Base-by-base conservation (phyloP, 2,329 filamentous ascomycete species). In the Cladosporium sp. region DNA sequence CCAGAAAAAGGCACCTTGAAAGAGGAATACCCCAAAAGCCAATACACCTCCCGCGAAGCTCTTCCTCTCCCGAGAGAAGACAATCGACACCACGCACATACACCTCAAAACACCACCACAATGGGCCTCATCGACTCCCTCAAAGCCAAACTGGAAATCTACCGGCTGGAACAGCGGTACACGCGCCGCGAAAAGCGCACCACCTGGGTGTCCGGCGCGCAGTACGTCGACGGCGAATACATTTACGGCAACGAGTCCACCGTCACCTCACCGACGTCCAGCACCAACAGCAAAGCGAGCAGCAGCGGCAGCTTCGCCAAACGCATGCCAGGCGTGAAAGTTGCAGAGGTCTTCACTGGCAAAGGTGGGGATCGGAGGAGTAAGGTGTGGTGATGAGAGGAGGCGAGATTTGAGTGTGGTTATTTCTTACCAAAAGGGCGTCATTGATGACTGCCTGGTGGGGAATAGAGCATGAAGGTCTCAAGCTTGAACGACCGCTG, bases 141-240 rank as follows among this genome's bases (percentile, higher is more conserved):
- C 55, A 83, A 85, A 55, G 75, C 78, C 49, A 92, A 92, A 71
- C 80, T 94, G 62, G 90, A 97, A 77, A 82, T 97, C 64, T 93
- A 95, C 78, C 88, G 90, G 43, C 84, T 97, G 59, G 92, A 97
- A 75, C 86, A 96, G 74, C 86, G 89, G 62, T 97, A 97, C 77
- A 94, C 91, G 45, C 86, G 86, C 63, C 86, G 89, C 67, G 89
- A 92, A 63, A 88, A 92, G 61, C 88, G 92, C 68, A 91, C 84
- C 49, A 93, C 88, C 53, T 95, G 95, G 69, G 83, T 86, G 65
- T 90, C 87, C 65, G 90, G 88, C 63, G 92, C 90, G 25, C 80
- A 88, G 67, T 97, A 97, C 70, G 86, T 96, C 57, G 88, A 97
- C 67, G 93, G 91, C 71, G 92, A 96, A 75, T 96, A 96, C 74